Conservation (phyloP, 2,329 filamentous ascomycete species). For the Aureobasidium lini region DNA sequence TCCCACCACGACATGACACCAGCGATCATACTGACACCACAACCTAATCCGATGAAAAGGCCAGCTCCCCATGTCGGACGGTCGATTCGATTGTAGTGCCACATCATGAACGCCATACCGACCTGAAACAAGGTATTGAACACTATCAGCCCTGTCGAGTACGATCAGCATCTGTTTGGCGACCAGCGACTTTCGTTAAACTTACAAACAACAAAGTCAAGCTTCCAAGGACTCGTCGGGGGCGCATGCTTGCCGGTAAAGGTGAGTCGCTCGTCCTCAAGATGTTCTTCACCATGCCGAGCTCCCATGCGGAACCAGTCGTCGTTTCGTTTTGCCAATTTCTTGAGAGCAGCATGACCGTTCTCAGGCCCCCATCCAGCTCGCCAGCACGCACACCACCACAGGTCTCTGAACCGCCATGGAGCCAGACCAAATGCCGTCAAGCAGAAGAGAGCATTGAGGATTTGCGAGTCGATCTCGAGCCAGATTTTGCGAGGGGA, state of each 20-base stretch:
- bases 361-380: neutral
- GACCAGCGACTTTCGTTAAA: too few relatives aligned
- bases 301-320: neutral
- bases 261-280: neutral
- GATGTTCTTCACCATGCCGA: neutral
- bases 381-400: constrained; percentile 45
- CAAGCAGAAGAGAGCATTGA: constrained; percentile 79
- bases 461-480: constrained; percentile 73
- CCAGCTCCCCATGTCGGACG: constrained; percentile 76
- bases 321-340: neutral
- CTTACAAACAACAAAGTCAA: constrained; percentile 69
- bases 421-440: constrained; percentile 77
- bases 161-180: too few relatives aligned
- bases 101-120: constrained; percentile 72
- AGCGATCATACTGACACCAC: constrained; percentile 59
- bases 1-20: constrained; percentile 65
- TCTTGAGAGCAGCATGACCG: neutral
- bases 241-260: constrained; percentile 63
- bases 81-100: constrained; percentile 41
- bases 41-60: constrained; percentile 67
- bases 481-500: constrained; percentile 74
- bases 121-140: constrained; percentile 72
- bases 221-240: constrained; percentile 62
- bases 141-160: constrained; percentile 47
- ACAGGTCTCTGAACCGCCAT: constrained; percentile 76